A percentile compares a stretch with the other conserved stretches of the same genome.
These are phyloP conservation scores for Cryptococcus sp. DNA, from an alignment of 1,284 basidiomycete species.

Conservation along the genomic window DNA sequence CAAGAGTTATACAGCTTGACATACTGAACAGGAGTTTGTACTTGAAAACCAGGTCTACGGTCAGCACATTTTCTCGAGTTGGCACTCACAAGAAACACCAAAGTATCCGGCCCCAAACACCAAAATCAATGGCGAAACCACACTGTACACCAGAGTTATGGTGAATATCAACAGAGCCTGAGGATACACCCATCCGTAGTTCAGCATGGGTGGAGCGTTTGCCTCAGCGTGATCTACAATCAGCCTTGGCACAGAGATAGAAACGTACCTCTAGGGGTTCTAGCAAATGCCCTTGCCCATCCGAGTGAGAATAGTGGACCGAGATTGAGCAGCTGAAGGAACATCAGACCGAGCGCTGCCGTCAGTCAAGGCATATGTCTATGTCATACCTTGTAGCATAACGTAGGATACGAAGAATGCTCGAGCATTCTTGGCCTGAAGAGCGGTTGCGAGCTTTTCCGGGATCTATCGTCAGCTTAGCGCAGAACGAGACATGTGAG, in stretches of 20 bases:
- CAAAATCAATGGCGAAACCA: slow-evolving; percentile 89
- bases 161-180: slow-evolving; percentile 94
- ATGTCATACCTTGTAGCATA: slow-evolving; percentile 70
- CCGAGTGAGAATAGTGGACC: slow-evolving; percentile 74
- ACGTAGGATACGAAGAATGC: slow-evolving; percentile 96
- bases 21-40: slow-evolving; percentile 90
- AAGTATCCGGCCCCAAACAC: slow-evolving; percentile 95
- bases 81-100: slow-evolving; percentile 63
- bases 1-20: slow-evolving; percentile 22
- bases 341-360: slow-evolving; percentile 84
- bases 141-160: slow-evolving; percentile 88
- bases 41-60: slow-evolving; percentile 80
- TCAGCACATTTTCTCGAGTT: slow-evolving; percentile 8
- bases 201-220: slow-evolving; percentile 95
- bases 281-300: slow-evolving; percentile 67
- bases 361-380: neutral
- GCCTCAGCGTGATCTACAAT: slow-evolving; percentile 80
- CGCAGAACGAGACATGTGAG: neutral
- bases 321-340: slow-evolving; percentile 84
- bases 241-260: neutral
- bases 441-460: slow-evolving; percentile 75
- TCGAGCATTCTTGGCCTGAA: slow-evolving; percentile 62
- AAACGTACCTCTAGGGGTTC: slow-evolving; percentile 71
- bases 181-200: slow-evolving; percentile 87
- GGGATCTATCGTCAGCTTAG: slow-evolving; percentile 61